Evolutionary conservation across 306 rosid genomes (phyloP).

Genomic region (Cicer judaicum): DNA sequence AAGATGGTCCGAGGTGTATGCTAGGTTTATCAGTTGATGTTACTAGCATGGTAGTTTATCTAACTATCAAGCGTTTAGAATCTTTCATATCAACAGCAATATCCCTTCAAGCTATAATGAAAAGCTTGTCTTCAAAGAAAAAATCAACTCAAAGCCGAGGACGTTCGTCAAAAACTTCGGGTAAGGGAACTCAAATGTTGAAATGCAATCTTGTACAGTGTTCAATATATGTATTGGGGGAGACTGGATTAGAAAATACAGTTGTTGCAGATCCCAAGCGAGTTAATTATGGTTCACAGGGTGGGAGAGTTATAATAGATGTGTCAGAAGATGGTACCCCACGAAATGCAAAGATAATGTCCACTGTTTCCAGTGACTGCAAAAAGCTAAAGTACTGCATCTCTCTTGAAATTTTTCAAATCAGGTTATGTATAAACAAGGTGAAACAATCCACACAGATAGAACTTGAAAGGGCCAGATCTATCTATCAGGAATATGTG

Average conservation of each 20-base stretch:
- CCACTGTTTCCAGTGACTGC: constrained; percentile 67
- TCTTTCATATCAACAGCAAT: constrained; percentile 77
- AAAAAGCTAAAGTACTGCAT: constrained; percentile 66
- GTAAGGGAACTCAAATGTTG: constrained; percentile 75
- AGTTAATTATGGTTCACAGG: constrained; percentile 95
- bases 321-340: constrained; percentile 83
- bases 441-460: constrained; percentile 79
- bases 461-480: constrained; percentile 80
- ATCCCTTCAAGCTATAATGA: constrained; percentile 74
- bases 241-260: constrained; percentile 71
- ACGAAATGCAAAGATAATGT: constrained; percentile 71
- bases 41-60: constrained; percentile 67
- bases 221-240: constrained; percentile 71
- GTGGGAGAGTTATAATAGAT: constrained; percentile 74
- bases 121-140: constrained; percentile 68
- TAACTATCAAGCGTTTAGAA: constrained; percentile 74
- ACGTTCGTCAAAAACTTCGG: constrained; percentile 66
- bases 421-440: constrained; percentile 74
- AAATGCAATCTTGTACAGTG: constrained; percentile 74
- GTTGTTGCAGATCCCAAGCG: constrained; percentile 88
- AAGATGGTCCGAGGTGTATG: constrained; percentile 58
- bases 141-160: constrained; percentile 58
- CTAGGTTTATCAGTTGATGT: constrained; percentile 73
- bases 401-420: constrained; percentile 72
- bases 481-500: constrained; percentile 77